These are phyloP conservation scores for Coemansia sp. DNA, from an alignment of 192 early-diverging fungal species.

Conservation along the genomic window DNA sequence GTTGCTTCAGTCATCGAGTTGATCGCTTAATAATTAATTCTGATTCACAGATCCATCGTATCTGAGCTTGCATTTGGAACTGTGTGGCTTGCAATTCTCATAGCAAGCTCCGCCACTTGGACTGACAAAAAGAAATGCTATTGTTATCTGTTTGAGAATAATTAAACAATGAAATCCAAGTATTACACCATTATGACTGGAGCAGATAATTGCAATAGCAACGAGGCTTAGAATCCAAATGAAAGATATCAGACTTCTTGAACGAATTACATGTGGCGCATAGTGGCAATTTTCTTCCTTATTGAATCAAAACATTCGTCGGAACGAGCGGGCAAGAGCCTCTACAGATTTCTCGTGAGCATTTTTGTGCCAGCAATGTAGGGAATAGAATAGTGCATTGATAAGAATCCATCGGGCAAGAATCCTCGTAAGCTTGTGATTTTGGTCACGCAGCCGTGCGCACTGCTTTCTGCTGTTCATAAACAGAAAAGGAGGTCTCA, in stretches of 20 bases:
- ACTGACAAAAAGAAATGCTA: not conserved
- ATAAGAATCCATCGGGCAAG: not conserved
- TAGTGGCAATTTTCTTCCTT: not conserved
- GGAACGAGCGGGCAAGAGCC: too few species aligned
- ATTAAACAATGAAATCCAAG: not conserved
- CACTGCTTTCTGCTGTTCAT: not conserved
- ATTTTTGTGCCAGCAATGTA: constrained; percentile 3
- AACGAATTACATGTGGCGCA: not conserved
- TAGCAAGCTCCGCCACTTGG: not conserved
- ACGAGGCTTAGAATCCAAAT: not conserved
- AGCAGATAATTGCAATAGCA: not conserved
- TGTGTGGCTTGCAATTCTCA: not conserved
- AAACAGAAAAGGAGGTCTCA: not conserved
- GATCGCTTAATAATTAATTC: too few species aligned
- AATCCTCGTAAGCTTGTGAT: not conserved
- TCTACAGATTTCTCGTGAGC: not conserved
- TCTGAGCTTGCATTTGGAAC: too few species aligned
- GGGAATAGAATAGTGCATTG: constrained; percentile 14
- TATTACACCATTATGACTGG: not conserved
- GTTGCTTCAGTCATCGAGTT: too few species aligned
- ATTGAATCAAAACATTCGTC: too few species aligned
- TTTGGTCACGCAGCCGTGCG: not conserved
- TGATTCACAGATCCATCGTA: too few species aligned
- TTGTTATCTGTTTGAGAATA: not conserved
- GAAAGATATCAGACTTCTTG: not conserved